Evolutionary conservation across 2,329 filamentous ascomycete species (phyloP).

Genomic region (Cladosporium sp.): DNA sequence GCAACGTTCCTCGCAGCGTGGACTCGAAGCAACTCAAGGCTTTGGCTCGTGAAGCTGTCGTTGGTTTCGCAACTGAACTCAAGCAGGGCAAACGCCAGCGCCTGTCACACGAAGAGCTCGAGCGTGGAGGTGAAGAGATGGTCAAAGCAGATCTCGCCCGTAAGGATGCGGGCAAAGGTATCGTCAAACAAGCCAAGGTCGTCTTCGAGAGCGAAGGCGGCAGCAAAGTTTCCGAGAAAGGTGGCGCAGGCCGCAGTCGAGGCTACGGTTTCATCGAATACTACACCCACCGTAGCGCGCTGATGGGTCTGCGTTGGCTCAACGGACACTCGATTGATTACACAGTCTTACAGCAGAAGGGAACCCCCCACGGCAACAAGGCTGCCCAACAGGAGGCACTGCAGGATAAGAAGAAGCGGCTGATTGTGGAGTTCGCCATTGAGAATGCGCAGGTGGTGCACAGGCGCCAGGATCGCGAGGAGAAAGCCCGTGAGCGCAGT

Average conservation of each 20-base stretch:
- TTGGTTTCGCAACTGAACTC: conserved; percentile 87
- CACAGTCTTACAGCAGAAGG: conserved; percentile 40
- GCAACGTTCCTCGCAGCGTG: conserved; percentile 81
- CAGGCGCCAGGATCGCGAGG: conserved; percentile 61
- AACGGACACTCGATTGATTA: conserved; percentile 66
- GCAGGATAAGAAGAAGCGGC: conserved; percentile 74
- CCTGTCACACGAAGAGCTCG: conserved; percentile 82
- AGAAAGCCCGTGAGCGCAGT: conserved; percentile 46
- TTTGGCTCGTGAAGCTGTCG: conserved; percentile 83
- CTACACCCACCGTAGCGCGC: conserved; percentile 81
- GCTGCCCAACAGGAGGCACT: conserved; percentile 34
- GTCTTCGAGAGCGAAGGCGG: conserved; percentile 86
- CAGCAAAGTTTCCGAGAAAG: conserved; percentile 70
- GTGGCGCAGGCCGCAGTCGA: conserved; percentile 73
- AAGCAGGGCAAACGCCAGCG: conserved; percentile 68
- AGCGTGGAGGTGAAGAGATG: conserved; percentile 73
- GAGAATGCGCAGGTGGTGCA: conserved; percentile 96
- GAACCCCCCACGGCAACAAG: conserved; percentile 25
- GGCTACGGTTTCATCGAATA: conserved; percentile 99
- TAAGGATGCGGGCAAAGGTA: conserved; percentile 74
- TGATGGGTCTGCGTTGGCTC: conserved; percentile 91
- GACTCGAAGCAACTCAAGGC: conserved; percentile 85
- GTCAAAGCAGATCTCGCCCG: conserved; percentile 72
- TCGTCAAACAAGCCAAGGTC: conserved; percentile 90
- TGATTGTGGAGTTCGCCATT: conserved; percentile 96